Base-by-base conservation (phyloP, 345 rosid genomes). In the Rhodamnia argentea region DNA sequence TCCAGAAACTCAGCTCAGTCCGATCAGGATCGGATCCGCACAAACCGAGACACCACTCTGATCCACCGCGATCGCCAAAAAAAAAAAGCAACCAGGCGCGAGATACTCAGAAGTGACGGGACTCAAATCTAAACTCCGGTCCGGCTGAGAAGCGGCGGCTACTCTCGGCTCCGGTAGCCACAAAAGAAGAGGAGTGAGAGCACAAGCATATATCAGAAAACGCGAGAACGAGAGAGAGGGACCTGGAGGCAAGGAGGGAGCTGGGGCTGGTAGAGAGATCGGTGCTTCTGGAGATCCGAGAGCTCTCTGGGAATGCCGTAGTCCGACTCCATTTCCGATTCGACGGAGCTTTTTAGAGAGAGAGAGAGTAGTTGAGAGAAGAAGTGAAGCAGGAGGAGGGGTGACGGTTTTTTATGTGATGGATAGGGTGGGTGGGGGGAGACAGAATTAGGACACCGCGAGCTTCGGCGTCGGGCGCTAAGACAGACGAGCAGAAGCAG, bases 171-270 rank as follows among this genome's bases (percentile, higher is more conserved):
- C 81, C 47, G 47, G 40, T 3, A 11, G 7, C 26, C 14, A 1
- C 10, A 60, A 3, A 15, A 18, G 3, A 13, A 29, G 50, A 53
- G 37, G 55, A 26, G n/a, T 3, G 40, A 14, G 42, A 29, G n/a
- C 24, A 12, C 60, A 6, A 29, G 58, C 42, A 37, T 3, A 0
- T 6, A 0, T 56, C 76, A 18, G 60, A 57, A 20, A 27, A 83
- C 64, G 83, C 16, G 42, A 37, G n/a, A 18, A 9, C 29, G 83
- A 56, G 78, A 82, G 78, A 76, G 57, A 10, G 13, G 82, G 57
- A 95, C 98, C 98, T 97, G 96, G n/a, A 97, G 99, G 84, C 99
- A 96, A 59, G 98, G 98, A 92, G 99, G 98, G 86, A 96, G 94
- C 50, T 89, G 93, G 5, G 99, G 98, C 3, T 91, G 96, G 91